These are phyloP conservation scores for Physaria fendleri DNA, from an alignment of 345 rosid species.

Conservation along the genomic window DNA sequence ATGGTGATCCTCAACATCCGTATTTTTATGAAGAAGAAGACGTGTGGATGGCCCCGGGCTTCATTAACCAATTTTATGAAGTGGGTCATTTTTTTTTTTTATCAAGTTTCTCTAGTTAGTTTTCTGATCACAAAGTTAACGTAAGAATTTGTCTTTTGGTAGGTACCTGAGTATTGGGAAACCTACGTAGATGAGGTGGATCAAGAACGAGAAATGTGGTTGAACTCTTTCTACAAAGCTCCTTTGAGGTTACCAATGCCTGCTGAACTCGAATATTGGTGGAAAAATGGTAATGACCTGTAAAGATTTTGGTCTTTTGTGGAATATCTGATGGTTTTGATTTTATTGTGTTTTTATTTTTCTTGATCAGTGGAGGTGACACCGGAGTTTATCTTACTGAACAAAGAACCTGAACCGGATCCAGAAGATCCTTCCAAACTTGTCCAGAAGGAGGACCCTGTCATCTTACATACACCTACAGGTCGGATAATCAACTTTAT, in stretches of 20 bases:
- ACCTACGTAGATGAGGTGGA: conserved; percentile 78
- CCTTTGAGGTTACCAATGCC: conserved; percentile 95
- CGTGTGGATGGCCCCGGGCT: conserved; percentile 98
- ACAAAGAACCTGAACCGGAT: conserved; percentile 85
- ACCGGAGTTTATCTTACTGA: conserved; percentile 71
- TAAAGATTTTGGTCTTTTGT: background rate
- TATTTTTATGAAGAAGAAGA: conserved; percentile 90
- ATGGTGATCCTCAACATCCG: conserved; percentile 86
- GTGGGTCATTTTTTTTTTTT: conserved; percentile 33
- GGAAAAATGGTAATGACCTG: conserved; percentile 54
- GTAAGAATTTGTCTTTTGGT: conserved; percentile 19
- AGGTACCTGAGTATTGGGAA: conserved; percentile 97
- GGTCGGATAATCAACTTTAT: conserved; percentile 73
- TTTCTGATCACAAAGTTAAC: conserved; percentile 5
- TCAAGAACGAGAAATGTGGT: conserved; percentile 89
- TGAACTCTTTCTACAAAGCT: conserved; percentile 88
- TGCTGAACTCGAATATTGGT: conserved; percentile 93
- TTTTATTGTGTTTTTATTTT: background rate
- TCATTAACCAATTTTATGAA: conserved; percentile 82
- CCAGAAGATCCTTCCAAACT: conserved; percentile 77
- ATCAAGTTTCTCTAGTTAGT: conserved; percentile 8
- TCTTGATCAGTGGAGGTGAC: conserved; percentile 51
- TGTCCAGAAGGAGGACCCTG: conserved; percentile 63
- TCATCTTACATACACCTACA: conserved; percentile 73
- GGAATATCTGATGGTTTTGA: background rate